These are phyloP conservation scores for Harrya chromipes DNA, from an alignment of 768 basidiomycete species.

Conservation along the genomic window DNA sequence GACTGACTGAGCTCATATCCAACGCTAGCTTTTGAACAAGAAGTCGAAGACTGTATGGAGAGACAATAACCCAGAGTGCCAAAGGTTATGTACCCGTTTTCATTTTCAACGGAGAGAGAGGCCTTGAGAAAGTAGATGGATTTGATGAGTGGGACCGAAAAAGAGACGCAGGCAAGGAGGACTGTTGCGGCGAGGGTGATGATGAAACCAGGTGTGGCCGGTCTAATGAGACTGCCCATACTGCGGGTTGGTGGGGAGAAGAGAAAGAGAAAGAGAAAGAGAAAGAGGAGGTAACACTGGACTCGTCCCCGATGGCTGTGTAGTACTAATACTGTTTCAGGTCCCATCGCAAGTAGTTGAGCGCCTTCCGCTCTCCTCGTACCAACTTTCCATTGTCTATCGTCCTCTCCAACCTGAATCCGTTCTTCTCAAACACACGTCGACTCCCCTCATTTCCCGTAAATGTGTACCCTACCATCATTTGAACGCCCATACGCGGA, in stretches of 20 bases:
- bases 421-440: conserved; percentile 66
- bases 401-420: conserved; percentile 43
- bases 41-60: conserved; percentile 50
- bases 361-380: conserved; percentile 35
- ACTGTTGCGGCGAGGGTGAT: conserved; percentile 76
- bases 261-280: neutral
- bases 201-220: conserved; percentile 88
- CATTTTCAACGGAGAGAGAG: conserved; percentile 43
- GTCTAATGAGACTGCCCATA: conserved; percentile 67
- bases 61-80: conserved; percentile 91
- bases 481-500: conserved; percentile 57
- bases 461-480: conserved; percentile 44
- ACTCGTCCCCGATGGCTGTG: conserved; percentile 14
- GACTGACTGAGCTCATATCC: conserved; percentile 85
- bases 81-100: conserved; percentile 68
- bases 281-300: neutral
- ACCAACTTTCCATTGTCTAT: conserved; percentile 38
- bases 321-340: neutral
- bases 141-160: conserved; percentile 89
- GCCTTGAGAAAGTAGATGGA: conserved; percentile 88
- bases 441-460: conserved; percentile 57
- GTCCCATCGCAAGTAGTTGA: conserved; percentile 38
- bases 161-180: conserved; percentile 82
- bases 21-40: conserved; percentile 75
- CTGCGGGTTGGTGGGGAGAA: neutral